phyloP scores from a whole-genome alignment of 202 grass and related monocot genomes.

The Cymbopogon flexuosus region DNA sequence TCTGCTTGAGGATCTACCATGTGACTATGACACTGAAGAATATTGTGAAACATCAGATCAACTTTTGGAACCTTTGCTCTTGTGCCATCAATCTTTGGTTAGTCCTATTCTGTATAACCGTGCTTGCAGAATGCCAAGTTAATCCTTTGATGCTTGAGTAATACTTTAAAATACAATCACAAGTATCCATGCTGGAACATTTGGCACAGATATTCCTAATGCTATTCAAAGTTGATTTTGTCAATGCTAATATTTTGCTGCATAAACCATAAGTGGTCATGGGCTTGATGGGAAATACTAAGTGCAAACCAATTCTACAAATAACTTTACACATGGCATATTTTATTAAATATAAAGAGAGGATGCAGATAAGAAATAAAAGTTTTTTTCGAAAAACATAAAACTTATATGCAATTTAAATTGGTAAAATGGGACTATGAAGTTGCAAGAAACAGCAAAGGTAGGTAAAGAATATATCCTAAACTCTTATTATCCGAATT shows the following conservation, averaged over 20 bases:
- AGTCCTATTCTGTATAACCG: background rate
- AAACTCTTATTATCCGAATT: background rate
- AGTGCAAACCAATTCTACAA: background rate
- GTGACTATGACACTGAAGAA: slow-evolving; percentile 59
- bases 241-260: background rate
- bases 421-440: background rate
- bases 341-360: background rate
- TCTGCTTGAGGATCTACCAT: slow-evolving; percentile 75
- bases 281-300: background rate
- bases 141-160: slow-evolving; percentile 1
- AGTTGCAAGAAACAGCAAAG: background rate
- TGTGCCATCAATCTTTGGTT: slow-evolving; percentile 91
- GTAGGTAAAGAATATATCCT: background rate
- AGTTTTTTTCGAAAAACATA: background rate
- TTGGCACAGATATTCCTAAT: background rate
- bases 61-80: slow-evolving; percentile 74
- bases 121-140: background rate
- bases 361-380: background rate
- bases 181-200: background rate
- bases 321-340: background rate
- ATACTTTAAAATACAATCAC: background rate
- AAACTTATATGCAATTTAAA: background rate
- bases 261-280: too few relatives aligned
- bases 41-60: slow-evolving; percentile 74
- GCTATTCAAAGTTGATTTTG: background rate